Conservation (phyloP, 1,284 basidiomycete genomes). For the Melanopsichium pennsylvanicum region DNA sequence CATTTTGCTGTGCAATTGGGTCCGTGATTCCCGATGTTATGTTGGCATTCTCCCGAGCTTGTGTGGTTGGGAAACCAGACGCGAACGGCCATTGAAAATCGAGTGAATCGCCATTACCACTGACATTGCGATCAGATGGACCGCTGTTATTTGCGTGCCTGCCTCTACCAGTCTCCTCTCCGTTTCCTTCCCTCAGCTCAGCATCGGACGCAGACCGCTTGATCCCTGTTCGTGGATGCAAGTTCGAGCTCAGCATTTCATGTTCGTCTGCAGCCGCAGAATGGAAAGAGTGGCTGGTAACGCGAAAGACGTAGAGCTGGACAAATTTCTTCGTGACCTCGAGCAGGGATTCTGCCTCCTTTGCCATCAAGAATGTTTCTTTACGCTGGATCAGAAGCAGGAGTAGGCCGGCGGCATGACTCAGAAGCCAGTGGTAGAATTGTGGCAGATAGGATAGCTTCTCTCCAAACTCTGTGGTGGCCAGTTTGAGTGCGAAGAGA, state of each 20-base stretch:
- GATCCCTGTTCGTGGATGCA: slow-evolving; percentile 4
- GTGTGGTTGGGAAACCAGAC: slow-evolving; percentile 26
- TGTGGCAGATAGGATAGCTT: slow-evolving; percentile 49
- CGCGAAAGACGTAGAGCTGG: slow-evolving; percentile 46
- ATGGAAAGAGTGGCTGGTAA: slow-evolving; percentile 41
- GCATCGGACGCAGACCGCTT: slow-evolving; percentile 35
- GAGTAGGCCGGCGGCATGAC: slow-evolving; percentile 53
- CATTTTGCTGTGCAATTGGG: slow-evolving; percentile 28
- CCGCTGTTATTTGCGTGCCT: background rate
- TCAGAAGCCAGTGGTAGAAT: slow-evolving; percentile 56
- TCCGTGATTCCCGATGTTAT: background rate
- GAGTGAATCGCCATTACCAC: slow-evolving; percentile 15
- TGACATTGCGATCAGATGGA: background rate
- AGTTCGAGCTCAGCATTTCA: background rate
- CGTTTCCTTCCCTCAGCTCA: slow-evolving; percentile 2
- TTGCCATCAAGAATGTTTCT: slow-evolving; percentile 43
- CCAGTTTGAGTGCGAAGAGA: slow-evolving; percentile 47
- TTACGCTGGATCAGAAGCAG: slow-evolving; percentile 40
- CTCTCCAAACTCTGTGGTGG: slow-evolving; percentile 49
- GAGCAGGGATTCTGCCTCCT: slow-evolving; percentile 41
- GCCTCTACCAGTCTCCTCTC: background rate
- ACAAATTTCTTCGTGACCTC: slow-evolving; percentile 42
- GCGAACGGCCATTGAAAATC: slow-evolving; percentile 45
- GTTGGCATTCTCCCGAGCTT: background rate
- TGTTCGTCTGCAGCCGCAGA: slow-evolving; percentile 6